A percentile compares a stretch with the other conserved stretches of the same genome.
These are phyloP conservation scores for Skeletonema menzelii DNA, from an alignment of 108 stramenopile species.

Conservation along the genomic window DNA sequence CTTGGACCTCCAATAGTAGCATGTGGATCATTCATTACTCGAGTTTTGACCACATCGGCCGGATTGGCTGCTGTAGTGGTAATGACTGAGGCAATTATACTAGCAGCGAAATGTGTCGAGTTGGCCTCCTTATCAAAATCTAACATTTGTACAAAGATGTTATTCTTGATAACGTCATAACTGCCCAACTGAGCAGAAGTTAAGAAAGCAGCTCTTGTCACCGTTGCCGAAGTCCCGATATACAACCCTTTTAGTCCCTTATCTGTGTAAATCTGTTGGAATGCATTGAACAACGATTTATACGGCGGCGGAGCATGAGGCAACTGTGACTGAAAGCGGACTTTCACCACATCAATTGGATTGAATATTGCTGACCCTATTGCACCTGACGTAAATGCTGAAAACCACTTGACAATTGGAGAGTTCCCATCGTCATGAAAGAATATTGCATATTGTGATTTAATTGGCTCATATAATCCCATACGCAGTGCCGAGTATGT, in stretches of 20 bases:
- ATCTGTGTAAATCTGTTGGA: constrained; percentile 16
- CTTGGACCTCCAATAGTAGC: constrained; percentile 8
- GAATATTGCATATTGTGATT: constrained; percentile 1
- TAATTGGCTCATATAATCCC: constrained; percentile 36
- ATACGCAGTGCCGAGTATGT: constrained; percentile 26
- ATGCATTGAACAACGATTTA: constrained; percentile 12
- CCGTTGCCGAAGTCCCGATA: constrained; percentile 20
- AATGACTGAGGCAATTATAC: constrained; percentile 18
- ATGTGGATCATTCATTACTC: constrained; percentile 34
- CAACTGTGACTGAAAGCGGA: constrained; percentile 22
- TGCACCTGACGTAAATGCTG: constrained; percentile 25
- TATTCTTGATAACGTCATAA: constrained; percentile 36
- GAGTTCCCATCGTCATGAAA: constrained; percentile 16
- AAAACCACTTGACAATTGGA: constrained; percentile 31
- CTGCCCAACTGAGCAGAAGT: constrained; percentile 28
- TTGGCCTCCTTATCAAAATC: constrained; percentile 16
- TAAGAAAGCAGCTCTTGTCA: constrained; percentile 25
- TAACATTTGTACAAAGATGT: constrained; percentile 19
- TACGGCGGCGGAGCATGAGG: constrained; percentile 6
- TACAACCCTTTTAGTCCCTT: constrained; percentile 17
- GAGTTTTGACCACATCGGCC: constrained; percentile 28
- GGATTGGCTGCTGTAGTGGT: constrained; percentile 35
- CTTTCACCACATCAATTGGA: constrained; percentile 28
- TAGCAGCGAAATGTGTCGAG: constrained; percentile 19
- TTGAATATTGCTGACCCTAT: constrained; percentile 32